Evolutionary conservation across 179 eudicot genomes (phyloP), one percentile per base, ranked within the genome.

Genomic region (Silene noctiflora): DNA sequence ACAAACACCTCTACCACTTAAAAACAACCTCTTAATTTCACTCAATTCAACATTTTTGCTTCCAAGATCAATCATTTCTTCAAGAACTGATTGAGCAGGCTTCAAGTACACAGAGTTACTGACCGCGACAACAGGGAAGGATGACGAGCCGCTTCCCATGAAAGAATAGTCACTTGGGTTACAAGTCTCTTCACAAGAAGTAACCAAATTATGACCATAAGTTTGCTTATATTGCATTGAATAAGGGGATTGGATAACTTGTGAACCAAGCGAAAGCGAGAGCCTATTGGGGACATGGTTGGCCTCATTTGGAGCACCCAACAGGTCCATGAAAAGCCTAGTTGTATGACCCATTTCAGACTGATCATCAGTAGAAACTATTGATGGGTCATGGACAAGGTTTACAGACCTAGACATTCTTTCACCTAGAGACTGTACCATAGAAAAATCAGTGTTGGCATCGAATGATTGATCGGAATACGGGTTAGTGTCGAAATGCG

Each of bases 61-160:
- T 42, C 89, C 93, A 31, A 91, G 80, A 76, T 77, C 81, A 56
- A 91, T 86, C 44, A 81, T 75, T 80, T 95, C 97, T 70, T 87
- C 89, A 31, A 95, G 92, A 58, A 91, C 77, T 16, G 87, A 75
- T 79, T 95, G 97, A 67, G 97, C 85, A 24, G 97, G 91, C 77
- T 88, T 86, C 75, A 95, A 72, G 70, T 87, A 93, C 24, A 81
- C 85, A 4, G 97, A 93, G 72, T 81, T 84, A 11, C 85, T 74
- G 33, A 91, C 60, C 22, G 81, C 71, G 60, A 82, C 70, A 2
- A 84, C 76, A 12, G 85, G 61, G 77, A 83, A 86, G 8, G 86
- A 35, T 6, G 42, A 78, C 59, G 82, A 27, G 35, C 48, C 12
- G 48, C 27, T 76, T 14, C 83, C 83, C 35, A 72, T 64, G 51